A percentile compares a stretch with the other conserved stretches of the same genome.
These are phyloP conservation scores for Fusarium sp. DNA, from an alignment of 2,329 filamentous ascomycete genomes.

Conservation along the genomic window DNA sequence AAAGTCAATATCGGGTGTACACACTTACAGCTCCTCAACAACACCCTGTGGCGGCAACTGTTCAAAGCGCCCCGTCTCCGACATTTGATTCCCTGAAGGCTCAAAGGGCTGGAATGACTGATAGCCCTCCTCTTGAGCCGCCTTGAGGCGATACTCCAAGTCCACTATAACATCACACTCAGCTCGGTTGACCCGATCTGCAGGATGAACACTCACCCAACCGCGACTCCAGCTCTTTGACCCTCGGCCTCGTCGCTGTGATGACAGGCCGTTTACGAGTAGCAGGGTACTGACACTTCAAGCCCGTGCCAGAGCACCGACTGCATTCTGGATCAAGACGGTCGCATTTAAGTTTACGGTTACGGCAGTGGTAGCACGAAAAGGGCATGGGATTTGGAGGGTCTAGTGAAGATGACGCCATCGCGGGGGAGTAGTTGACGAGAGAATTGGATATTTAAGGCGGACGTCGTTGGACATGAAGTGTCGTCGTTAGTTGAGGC, in stretches of 20 bases:
- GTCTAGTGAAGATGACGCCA: slow-evolving; percentile 25
- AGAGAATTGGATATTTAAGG: not conserved
- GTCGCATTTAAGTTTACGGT: slow-evolving; percentile 51
- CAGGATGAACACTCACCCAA: slow-evolving; percentile 32
- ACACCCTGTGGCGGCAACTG: slow-evolving; percentile 47
- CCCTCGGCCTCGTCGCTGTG: slow-evolving; percentile 44
- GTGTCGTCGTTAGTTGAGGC: not conserved
- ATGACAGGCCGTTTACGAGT: slow-evolving; percentile 44
- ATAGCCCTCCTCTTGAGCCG: slow-evolving; percentile 30
- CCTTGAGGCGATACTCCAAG: slow-evolving; percentile 43
- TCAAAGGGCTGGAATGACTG: slow-evolving; percentile 32
- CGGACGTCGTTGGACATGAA: not conserved
- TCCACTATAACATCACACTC: slow-evolving; percentile 30
- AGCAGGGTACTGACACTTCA: slow-evolving; percentile 48
- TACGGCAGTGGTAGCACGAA: slow-evolving; percentile 48
- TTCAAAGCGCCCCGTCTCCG: slow-evolving; percentile 49
- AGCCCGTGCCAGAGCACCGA: slow-evolving; percentile 42
- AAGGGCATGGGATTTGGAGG: slow-evolving; percentile 34
- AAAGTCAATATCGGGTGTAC: accelerated
- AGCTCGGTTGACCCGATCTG: not conserved
- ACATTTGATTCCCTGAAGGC: slow-evolving; percentile 36
- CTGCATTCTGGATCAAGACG: slow-evolving; percentile 44
- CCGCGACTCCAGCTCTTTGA: slow-evolving; percentile 49
- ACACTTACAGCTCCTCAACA: slow-evolving; percentile 48
- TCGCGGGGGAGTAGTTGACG: slow-evolving; percentile 1